Conservation (phyloP, 2,329 filamentous ascomycete genomes). For the Stemphylium vesicarium region DNA sequence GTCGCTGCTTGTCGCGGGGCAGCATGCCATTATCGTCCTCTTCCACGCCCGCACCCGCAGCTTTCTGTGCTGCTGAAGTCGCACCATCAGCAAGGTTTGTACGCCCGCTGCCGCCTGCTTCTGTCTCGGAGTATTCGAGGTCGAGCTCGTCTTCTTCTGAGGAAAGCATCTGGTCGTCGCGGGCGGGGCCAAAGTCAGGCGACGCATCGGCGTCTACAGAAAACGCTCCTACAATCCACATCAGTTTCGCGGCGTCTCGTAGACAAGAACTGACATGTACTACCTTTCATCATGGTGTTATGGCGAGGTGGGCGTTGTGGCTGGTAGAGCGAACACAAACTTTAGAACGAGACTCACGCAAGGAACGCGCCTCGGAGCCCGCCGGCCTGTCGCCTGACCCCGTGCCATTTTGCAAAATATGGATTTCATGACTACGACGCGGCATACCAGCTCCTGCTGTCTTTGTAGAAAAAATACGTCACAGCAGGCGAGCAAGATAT, state of each 20-base stretch:
- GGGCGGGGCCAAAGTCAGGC: slow-evolving; percentile 40
- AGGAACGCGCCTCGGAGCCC: slow-evolving; percentile 17
- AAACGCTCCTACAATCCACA: slow-evolving; percentile 27
- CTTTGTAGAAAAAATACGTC: background rate
- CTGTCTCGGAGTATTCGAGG: slow-evolving; percentile 39
- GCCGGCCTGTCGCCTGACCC: slow-evolving; percentile 21
- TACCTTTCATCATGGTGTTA: slow-evolving; percentile 40
- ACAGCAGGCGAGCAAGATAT: slow-evolving; percentile 4
- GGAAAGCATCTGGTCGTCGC: slow-evolving; percentile 44
- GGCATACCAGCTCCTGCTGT: background rate
- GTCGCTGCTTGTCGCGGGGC: slow-evolving; percentile 61
- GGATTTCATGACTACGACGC: slow-evolving; percentile 10
- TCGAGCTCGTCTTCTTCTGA: slow-evolving; percentile 46
- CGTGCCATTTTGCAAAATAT: slow-evolving; percentile 17
- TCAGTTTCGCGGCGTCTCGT: slow-evolving; percentile 12
- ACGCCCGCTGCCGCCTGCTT: slow-evolving; percentile 20
- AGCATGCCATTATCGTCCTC: slow-evolving; percentile 48
- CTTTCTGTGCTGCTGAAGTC: slow-evolving; percentile 24
- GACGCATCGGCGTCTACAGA: slow-evolving; percentile 46
- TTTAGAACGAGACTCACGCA: slow-evolving; percentile 10
- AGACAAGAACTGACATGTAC: slow-evolving; percentile 5
- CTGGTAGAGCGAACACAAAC: slow-evolving; percentile 17
- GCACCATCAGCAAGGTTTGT: slow-evolving; percentile 27
- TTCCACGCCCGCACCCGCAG: slow-evolving; percentile 33
- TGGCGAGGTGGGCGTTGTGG: slow-evolving; percentile 20